Percentiles rank a stretch among this genome's conserved stretches.
phyloP scores from a whole-genome alignment of 176 grass and related monocot genomes.

The Pontederia paniculata region DNA sequence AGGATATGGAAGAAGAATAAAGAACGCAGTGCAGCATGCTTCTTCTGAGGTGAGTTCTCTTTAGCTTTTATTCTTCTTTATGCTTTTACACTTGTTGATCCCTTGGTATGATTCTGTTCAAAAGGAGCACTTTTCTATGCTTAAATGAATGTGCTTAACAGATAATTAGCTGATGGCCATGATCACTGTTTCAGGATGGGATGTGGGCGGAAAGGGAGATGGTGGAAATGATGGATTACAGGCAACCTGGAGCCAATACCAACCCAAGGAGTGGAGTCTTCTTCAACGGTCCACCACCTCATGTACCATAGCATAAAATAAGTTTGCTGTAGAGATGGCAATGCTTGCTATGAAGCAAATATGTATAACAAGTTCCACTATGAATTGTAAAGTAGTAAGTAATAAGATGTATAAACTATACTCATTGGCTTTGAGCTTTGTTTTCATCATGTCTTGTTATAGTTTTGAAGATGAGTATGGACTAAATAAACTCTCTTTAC shows the following conservation, averaged over 20 bases:
- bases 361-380: too few species aligned
- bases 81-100: not conserved
- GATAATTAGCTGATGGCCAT: not conserved
- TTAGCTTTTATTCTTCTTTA: not conserved
- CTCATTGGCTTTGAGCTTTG: too few species aligned
- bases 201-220: constrained; percentile 6
- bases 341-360: too few species aligned
- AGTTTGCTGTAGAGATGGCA: too few species aligned
- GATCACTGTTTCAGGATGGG: not conserved
- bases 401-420: too few species aligned
- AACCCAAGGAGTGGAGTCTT: constrained; percentile 36
- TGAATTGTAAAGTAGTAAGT: too few species aligned
- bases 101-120: not conserved
- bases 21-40: not conserved
- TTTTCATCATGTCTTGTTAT: too few species aligned
- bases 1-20: not conserved
- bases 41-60: not conserved
- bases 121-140: not conserved
- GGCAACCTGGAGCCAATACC: constrained; percentile 37
- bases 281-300: constrained; percentile 13
- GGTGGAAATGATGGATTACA: constrained; percentile 44
- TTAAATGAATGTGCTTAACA: not conserved
- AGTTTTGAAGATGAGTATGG: too few species aligned
- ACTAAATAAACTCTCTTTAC: too few species aligned
- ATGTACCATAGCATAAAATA: not conserved